Evolutionary conservation across 2,329 filamentous ascomycete species (phyloP), one percentile per base, ranked within the genome.

Genomic region (Fusarium abutilonis): DNA sequence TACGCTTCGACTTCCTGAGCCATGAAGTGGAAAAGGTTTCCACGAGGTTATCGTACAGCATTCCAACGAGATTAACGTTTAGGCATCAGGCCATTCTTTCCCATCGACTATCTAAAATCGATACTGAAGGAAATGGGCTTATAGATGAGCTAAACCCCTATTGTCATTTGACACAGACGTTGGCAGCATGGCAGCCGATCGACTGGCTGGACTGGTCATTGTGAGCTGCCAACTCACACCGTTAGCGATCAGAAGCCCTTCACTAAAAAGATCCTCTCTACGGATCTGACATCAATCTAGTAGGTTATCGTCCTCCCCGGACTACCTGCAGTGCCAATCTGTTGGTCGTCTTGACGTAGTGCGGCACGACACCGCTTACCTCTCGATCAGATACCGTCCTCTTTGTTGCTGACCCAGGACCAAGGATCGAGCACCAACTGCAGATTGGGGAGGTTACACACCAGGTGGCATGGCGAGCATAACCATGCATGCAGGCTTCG

Each of bases 41-140:
- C 39, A 51, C n/a, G 32, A 44, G n/a, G 19, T 31, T 43, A 44
- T 19, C 15, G 42, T 28, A 39, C 17, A 36, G 28, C 52, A 65
- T 65, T 65, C 61, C 61, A 62, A 29, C 29, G 14, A 17, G 28
- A 42, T 42, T 54, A 42, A 29, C 48, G 40, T 60, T 56, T 31
- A 44, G 17, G 44, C 23, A 39, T 26, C 42, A 23, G 21, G 17
- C 45, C 52, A 57, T 57, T 42, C 11, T 35, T 29, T 26, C 35
- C 9, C 13, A 19, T 43, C 46, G 19, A 9, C 15, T 43, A 38
- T 13, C 13, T 34, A 48, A 14, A 26, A 26, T 8, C 4, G 23
- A 26, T 26, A 26, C 23, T 7, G 23, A 15, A 41, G 35, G 40
- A 9, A 9, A 57, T 49, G 50, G 38, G 19, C 38, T 56, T 35